Evolutionary conservation across 208 protist genomes (phyloP), one percentile per base, ranked within the genome.

Genomic region (Trypanosoma cruzi): DNA sequence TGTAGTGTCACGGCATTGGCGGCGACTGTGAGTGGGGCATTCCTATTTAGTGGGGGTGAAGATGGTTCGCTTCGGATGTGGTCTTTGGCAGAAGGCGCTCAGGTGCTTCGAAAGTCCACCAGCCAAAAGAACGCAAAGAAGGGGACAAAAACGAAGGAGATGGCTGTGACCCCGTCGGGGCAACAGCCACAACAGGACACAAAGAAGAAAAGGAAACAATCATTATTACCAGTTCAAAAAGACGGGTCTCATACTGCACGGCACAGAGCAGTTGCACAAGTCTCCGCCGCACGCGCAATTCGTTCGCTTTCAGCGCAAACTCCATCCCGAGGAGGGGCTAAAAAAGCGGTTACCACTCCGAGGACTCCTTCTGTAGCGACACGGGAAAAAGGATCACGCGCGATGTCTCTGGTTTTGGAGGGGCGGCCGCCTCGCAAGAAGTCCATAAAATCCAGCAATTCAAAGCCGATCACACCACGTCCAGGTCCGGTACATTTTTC

Each of bases 11-110:
- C 77, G 14, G 64, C 84, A 16, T 65, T 94, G 13, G 80, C 77
- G 24, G 72, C 73, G 4, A 83, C 73, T 18, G 26, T 31, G 0
- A 78, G 72, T 53, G 86, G 89, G 46, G 77, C 67, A 37, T 92
- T 85, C 65, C 74, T 72, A 20, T 82, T 94, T 68, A 90, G 83
- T 59, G 89, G 86, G 18, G 64, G 72, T n/a, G 84, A 89, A 36
- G 86, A 89, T 59, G 89, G 89, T 29, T 74, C 68, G 18, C 37
- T 94, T 18, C 83, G 82, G 31, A 75, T 89, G 75, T 94, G 89
- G 89, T 79, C 79, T 37, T 32, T 86, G 10, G 29, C 81, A 5
- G 78, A 81, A 6, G 81, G 81, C 28, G 63, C 31, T 4, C 69
- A 88, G 71, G 74, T 91, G 22, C 59, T 68, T 32, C 61, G 69